A percentile compares a stretch with the other conserved stretches of the same genome.
These are phyloP conservation scores for Cryptococcus floricola DNA, from an alignment of 1,284 basidiomycete species.

Conservation along the genomic window DNA sequence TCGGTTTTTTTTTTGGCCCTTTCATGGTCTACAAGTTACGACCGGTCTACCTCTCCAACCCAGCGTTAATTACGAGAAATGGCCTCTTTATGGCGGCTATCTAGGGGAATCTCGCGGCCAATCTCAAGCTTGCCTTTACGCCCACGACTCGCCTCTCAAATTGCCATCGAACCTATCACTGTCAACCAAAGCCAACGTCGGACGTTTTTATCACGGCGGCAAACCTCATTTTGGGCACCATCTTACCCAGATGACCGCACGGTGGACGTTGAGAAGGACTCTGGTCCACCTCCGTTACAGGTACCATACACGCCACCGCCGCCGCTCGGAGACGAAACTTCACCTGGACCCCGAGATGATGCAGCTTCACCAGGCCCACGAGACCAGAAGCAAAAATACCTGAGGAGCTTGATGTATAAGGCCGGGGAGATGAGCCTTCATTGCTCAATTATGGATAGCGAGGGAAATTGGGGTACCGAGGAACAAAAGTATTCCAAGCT, in stretches of 20 bases:
- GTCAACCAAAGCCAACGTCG: background rate
- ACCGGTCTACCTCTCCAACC: too few relatives aligned
- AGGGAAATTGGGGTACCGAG: conserved; percentile 83
- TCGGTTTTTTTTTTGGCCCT: too few relatives aligned
- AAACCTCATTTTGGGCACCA: conserved; percentile 20
- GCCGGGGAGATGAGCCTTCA: conserved; percentile 46
- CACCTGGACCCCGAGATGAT: background rate
- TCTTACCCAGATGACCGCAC: conserved; percentile 10
- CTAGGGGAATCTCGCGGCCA: too few relatives aligned
- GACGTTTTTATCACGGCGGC: conserved; percentile 14
- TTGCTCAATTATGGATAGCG: conserved; percentile 72
- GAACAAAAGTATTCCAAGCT: conserved; percentile 86
- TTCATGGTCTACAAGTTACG: too few relatives aligned
- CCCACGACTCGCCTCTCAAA: background rate
- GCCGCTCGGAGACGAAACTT: background rate
- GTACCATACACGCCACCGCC: conserved; percentile 11
- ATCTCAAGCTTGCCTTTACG: too few relatives aligned
- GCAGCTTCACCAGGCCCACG: conserved; percentile 3
- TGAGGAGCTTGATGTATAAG: conserved; percentile 48
- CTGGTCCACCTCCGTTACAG: conserved; percentile 3
- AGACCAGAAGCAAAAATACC: conserved; percentile 34
- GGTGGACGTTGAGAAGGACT: background rate
- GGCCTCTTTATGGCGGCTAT: too few relatives aligned
- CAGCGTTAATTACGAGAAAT: too few relatives aligned
- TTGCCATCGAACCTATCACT: background rate